phyloP scores from a whole-genome alignment of 441 rosid species.

The Aquilaria agallochum region DNA sequence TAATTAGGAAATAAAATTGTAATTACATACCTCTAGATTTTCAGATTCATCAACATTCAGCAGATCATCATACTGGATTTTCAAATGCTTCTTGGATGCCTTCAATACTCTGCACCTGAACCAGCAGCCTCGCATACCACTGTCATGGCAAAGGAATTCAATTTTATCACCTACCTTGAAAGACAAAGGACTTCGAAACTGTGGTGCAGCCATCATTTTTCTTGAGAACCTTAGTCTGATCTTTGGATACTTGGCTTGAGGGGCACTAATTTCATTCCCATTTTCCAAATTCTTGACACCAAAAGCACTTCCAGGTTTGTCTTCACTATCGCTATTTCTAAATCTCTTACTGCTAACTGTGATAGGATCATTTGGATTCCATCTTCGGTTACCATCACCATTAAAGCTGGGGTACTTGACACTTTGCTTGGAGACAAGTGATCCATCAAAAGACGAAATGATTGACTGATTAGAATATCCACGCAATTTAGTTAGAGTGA shows the following conservation, averaged over 20 bases:
- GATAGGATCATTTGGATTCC: constrained; percentile 13
- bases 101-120: constrained; percentile 39
- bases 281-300: constrained; percentile 10
- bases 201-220: constrained; percentile 4
- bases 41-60: constrained; percentile 31
- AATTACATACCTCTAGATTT: constrained; percentile 35
- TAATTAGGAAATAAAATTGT: not conserved
- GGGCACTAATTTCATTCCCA: constrained; percentile 5
- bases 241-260: constrained; percentile 18
- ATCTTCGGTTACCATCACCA: constrained; percentile 20
- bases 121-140: constrained; percentile 57
- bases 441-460: constrained; percentile 23
- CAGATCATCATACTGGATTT: constrained; percentile 37
- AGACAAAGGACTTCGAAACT: constrained; percentile 6
- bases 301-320: constrained; percentile 12
- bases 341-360: constrained; percentile 25
- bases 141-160: constrained; percentile 42
- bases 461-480: constrained; percentile 42
- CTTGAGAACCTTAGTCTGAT: constrained; percentile 24
- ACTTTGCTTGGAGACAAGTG: constrained; percentile 19
- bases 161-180: constrained; percentile 28
- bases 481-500: constrained; percentile 36
- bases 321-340: constrained; percentile 13
- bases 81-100: constrained; percentile 24
- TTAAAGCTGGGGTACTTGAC: constrained; percentile 13